Conservation (phyloP, 805 yeast genomes). For the Candida pseudofarinosa region DNA sequence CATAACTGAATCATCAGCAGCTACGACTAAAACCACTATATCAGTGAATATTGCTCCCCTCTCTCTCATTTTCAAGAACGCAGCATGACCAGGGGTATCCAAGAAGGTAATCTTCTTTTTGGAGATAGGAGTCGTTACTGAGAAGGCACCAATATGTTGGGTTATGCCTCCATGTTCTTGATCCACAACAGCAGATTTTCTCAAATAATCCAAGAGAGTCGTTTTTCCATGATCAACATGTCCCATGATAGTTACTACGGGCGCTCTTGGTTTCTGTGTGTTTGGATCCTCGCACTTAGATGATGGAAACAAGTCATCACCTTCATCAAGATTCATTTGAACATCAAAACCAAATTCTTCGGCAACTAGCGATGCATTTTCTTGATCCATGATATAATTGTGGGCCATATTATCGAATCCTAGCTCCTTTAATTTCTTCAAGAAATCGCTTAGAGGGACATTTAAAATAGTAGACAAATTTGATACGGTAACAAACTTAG, state of each 20-base stretch:
- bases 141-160: conserved; percentile 96
- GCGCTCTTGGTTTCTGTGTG: conserved; percentile 67
- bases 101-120: conserved; percentile 79
- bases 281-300: conserved; percentile 47
- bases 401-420: conserved; percentile 74
- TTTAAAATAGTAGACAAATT: conserved; percentile 71
- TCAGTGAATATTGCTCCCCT: conserved; percentile 95
- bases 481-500: conserved; percentile 74
- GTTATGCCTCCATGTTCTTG: conserved; percentile 95
- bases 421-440: conserved; percentile 53
- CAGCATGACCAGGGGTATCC: conserved; percentile 98
- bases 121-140: conserved; percentile 72
- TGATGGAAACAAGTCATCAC: conserved; percentile 57
- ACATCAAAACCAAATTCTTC: conserved; percentile 82
- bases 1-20: conserved; percentile 97
- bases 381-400: conserved; percentile 79
- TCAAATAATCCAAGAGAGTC: conserved; percentile 79
- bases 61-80: conserved; percentile 92
- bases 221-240: conserved; percentile 99
- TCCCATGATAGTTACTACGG: conserved; percentile 97
- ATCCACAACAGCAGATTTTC: conserved; percentile 79
- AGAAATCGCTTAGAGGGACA: conserved; percentile 58
- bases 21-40: conserved; percentile 86
- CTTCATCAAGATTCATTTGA: conserved; percentile 48
- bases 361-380: conserved; percentile 80